Evolutionary conservation across 306 rosid species (phyloP).

Genomic region (Corylus americana): DNA sequence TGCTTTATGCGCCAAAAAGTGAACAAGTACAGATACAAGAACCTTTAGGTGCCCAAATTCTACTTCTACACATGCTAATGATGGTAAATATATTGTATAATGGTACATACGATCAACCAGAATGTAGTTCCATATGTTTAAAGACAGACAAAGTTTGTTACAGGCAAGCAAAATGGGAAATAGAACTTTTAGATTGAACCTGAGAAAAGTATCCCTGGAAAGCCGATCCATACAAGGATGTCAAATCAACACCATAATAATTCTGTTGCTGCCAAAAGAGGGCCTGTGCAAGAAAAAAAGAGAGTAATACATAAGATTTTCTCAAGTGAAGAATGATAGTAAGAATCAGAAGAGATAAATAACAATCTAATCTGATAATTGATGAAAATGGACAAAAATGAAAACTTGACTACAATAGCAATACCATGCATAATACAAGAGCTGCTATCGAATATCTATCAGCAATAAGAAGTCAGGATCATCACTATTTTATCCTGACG

Average conservation of each 20-base stretch:
- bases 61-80: not conserved
- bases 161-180: not conserved
- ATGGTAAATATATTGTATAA: not conserved
- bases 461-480: not conserved
- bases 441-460: not conserved
- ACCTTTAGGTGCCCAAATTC: not conserved
- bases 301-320: not conserved
- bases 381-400: not conserved
- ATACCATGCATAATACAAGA: not conserved
- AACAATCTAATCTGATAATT: not conserved
- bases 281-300: slow-evolving; percentile 48
- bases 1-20: not conserved
- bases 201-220: slow-evolving; percentile 92
- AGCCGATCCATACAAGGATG: slow-evolving; percentile 82
- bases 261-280: slow-evolving; percentile 98
- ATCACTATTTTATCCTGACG: not conserved
- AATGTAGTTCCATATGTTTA: slow-evolving; percentile 12
- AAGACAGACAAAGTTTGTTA: slow-evolving; percentile 7
- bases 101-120: not conserved
- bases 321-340: not conserved
- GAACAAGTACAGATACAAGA: not conserved
- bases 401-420: not conserved
- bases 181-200: slow-evolving; percentile 40
- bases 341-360: not conserved
- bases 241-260: slow-evolving; percentile 93